Base-by-base conservation (phyloP, 305 asterid species). In the Rubia balearica region DNA sequence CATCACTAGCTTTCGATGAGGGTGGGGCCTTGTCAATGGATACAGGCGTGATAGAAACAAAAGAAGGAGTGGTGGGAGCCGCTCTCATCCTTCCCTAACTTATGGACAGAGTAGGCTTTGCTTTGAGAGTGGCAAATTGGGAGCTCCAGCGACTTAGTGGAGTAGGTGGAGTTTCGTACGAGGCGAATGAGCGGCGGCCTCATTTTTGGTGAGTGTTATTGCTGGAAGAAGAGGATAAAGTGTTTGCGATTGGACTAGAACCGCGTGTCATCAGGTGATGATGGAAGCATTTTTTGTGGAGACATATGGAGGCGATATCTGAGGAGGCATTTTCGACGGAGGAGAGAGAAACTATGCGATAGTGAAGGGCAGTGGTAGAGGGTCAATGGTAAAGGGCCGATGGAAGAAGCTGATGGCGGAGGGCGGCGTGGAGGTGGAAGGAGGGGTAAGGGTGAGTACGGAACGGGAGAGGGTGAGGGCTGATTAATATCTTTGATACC, bases 231-330 rank as follows among this genome's bases (percentile, higher is more conserved):
- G 97, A 80, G 9, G 97, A 93, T 60, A 71, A 73, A 0, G 96
- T 87, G 88, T 93, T 90, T 24, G 83, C 90, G 56, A 93, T 85
- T 73, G 97, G 97, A 61, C 95, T 92, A 65, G 94, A 80, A 3
- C n/a, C 75, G 83, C 66, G 83, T 78, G 41, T 83, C 88, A 74
- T 86, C 92, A 0, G 97, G 94, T 27, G 97, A 89, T 0, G 90
- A 79, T 1, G 90, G 90, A 55, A 2, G 30, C 2, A 2, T 27
- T 27, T 27, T 27, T 2, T 27, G 30, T 27, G 30, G 30, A 27
- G 30, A 27, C 30, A 1, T 27, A 27, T 27, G 30, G 30, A 27
- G 30, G 30, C 30, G 30, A 27, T 1, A 2, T 27, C 30, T 27
- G 30, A 27, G 30, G 30, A 27, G 30, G 30, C 30, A 27, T 27